phyloP scores from a whole-genome alignment of 495 filamentous ascomycete genomes.

The Paragyromitra xinjiangensis region DNA sequence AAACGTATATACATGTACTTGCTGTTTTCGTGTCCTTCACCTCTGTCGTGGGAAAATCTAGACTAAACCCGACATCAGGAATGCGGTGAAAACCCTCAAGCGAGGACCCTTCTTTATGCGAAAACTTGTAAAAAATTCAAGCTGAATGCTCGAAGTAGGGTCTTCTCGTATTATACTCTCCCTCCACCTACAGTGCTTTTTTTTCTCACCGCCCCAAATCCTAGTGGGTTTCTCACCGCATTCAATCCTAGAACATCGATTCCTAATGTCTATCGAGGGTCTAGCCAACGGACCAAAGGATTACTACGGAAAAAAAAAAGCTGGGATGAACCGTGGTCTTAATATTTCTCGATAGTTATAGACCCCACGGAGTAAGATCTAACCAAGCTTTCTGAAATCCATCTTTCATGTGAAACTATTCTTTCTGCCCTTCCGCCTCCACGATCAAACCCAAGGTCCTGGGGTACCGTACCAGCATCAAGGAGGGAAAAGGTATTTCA shows the following conservation, averaged over 20 bases:
- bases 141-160: neutral
- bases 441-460: conserved; percentile 4
- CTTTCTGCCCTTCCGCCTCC: conserved; percentile 2
- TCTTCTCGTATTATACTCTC: neutral
- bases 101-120: neutral
- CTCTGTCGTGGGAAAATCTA: neutral
- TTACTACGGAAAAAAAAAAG: neutral
- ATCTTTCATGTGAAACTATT: conserved; percentile 27
- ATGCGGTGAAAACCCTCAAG: conserved; percentile 1
- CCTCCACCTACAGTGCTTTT: neutral
- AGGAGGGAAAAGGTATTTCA: neutral
- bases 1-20: neutral
- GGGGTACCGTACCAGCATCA: neutral
- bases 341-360: conserved; percentile 2
- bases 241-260: neutral
- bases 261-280: neutral
- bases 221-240: conserved; percentile 28
- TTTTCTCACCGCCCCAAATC: neutral
- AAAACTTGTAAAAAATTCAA: conserved; percentile 1
- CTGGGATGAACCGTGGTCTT: conserved; percentile 6
- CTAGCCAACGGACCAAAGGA: neutral
- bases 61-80: neutral
- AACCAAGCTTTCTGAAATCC: conserved; percentile 43
- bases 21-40: neutral
- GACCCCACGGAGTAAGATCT: conserved; percentile 21